phyloP scores from a whole-genome alignment of 2,329 filamentous ascomycete genomes.

The Escovopsis sp. region DNA sequence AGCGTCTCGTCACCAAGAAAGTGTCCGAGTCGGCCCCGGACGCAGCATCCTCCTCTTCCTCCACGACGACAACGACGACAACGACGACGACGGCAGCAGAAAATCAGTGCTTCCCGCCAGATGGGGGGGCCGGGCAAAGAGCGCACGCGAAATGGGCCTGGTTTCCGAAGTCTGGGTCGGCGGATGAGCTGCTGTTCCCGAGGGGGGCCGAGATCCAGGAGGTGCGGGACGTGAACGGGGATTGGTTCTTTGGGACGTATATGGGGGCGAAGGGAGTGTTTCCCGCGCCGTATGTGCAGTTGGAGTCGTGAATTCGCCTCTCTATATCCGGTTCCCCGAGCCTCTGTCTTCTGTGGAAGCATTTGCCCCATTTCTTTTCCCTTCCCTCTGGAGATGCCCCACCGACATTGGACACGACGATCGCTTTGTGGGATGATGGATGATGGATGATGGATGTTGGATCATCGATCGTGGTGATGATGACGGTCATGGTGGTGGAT shows the following conservation, averaged over 20 bases:
- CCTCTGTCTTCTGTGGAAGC: too few species aligned
- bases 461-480: too few species aligned
- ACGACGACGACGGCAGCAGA: slow-evolving; percentile 13
- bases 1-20: slow-evolving; percentile 35
- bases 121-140: slow-evolving; percentile 54
- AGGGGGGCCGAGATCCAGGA: slow-evolving; percentile 70
- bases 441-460: too few species aligned
- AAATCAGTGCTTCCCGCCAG: slow-evolving; percentile 45
- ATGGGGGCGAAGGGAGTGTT: slow-evolving; percentile 69
- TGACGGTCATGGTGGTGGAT: too few species aligned
- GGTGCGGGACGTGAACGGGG: slow-evolving; percentile 73
- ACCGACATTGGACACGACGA: too few species aligned
- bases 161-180: slow-evolving; percentile 48
- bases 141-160: slow-evolving; percentile 60
- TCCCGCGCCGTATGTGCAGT: slow-evolving; percentile 57
- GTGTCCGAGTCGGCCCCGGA: slow-evolving; percentile 29
- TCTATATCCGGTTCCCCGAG: too few species aligned
- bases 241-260: slow-evolving; percentile 82
- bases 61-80: slow-evolving; percentile 3
- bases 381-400: too few species aligned
- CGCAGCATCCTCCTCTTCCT: too few species aligned
- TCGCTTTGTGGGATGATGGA: too few species aligned
- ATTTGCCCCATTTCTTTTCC: too few species aligned
- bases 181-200: slow-evolving; percentile 73
- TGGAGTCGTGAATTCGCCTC: slow-evolving; percentile 14